Evolutionary conservation across 352 stramenopile species (phyloP), one percentile per base, ranked within the genome.

Genomic region (Globisporangium recalcitrans): DNA sequence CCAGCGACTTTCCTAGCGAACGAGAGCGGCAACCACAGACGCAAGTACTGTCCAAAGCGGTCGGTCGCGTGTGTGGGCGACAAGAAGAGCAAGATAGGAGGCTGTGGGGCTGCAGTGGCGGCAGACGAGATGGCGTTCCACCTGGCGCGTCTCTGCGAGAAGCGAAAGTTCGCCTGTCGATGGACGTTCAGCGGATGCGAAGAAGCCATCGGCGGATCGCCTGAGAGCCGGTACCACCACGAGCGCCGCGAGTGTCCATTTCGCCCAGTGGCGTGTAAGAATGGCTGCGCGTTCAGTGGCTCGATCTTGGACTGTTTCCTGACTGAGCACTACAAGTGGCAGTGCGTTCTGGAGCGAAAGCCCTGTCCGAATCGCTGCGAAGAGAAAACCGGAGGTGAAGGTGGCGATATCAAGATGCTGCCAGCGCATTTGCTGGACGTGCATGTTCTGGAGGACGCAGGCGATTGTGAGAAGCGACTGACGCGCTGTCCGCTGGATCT

Each of bases 81-180:
- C 1, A 34, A 31, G 13, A 54, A 66, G 55, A 13, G 36, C 5
- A 44, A 44, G 36, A 44, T 0, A 13, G 68, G 67, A 22, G 80
- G 84, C 3, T 93, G 84, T 36, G 78, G 78, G 0, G 44, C 55
- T 49, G 36, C 66, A 1, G 72, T 91, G n/a, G 64, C 60, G 7
- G 62, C 62, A 9, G 82, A 91, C 7, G 62, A 85, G 9, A 89
- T 90, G 71, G 53, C 49, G 11, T 89, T 90, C 55, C 84, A 93
- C 48, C 61, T 85, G 13, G 53, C 64, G 0, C 71, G 63, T 11
- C 59, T 91, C 10, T 93, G 84, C 51, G 69, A 71, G 19, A 64
- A 72, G 46, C 68, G 84, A 24, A 69, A 67, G 10, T 47, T 79
- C 13, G 58, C 72, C 2, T 93, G 82, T 36, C 83, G 85, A 48